These are phyloP conservation scores for Phalaenopsis equestris DNA, from an alignment of 106 monocot genomes.

Conservation along the genomic window DNA sequence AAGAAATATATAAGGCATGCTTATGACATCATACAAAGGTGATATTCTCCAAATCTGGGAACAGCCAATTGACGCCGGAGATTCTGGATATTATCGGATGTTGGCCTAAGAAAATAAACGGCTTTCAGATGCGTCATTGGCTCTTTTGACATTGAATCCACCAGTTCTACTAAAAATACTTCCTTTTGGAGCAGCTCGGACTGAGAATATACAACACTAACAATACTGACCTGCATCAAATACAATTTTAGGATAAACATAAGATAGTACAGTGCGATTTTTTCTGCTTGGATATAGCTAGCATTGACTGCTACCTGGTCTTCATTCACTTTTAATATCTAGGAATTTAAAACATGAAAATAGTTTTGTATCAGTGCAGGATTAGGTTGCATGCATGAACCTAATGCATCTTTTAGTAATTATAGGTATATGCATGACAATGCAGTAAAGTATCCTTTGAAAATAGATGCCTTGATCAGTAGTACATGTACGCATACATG, in stretches of 20 bases:
- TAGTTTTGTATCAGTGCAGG: not conserved
- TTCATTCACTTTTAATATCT: not conserved
- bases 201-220: conserved; percentile 94
- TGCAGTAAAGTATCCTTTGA: no score
- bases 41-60: conserved; percentile 95
- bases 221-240: conserved; percentile 73
- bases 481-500: no score
- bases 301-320: not conserved
- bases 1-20: not conserved
- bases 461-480: no score
- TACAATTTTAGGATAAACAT: not conserved
- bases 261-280: not conserved
- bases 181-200: conserved; percentile 90
- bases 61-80: conserved; percentile 70
- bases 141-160: conserved; percentile 80
- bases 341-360: not conserved
- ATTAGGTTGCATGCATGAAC: not conserved
- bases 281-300: not conserved
- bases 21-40: conserved; percentile 59
- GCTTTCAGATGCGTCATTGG: conserved; percentile 97
- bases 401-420: not conserved
- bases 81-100: conserved; percentile 89
- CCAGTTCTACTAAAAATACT: conserved; percentile 86
- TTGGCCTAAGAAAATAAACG: conserved; percentile 88
- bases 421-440: no score